Evolutionary conservation across 2,329 filamentous ascomycete species (phyloP), one percentile per base, ranked within the genome.

Genomic region (Cladosporium sp.): DNA sequence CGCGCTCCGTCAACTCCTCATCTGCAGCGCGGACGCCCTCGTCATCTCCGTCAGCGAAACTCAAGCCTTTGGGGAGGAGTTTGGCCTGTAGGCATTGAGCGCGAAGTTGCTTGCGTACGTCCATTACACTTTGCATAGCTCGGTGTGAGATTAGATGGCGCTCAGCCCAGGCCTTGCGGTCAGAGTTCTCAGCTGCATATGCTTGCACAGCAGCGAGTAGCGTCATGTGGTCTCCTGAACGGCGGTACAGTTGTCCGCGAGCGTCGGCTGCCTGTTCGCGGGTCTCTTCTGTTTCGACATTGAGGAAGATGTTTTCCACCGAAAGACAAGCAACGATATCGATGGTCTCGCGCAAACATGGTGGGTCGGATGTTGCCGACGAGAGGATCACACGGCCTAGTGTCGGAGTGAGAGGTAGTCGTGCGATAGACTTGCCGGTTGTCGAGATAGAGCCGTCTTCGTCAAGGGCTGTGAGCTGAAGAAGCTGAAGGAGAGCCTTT

Each of bases 311-410:
- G 70, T 85, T 87, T 72, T 89, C 87, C 0, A 88, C 86, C 67
- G 84, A 87, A n/a, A 89, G 80, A 53, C 84, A 85, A 0, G 87
- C 85, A 59, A 89, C 91, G 64, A 97, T 89, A 73, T 98, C 95
- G 68, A 99, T 94, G 4, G 88, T 89, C 70, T 97, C 92, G 0
- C 89, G 78, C 1, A 97, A 80, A 71, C 93, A 96, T 70, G 91
- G 87, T 58, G 85, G 86, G 50, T 89, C 86, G 0, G 89, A 85
- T 7, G 86, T 85, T 0, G 89, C 87, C 0, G 93, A 91, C 50
- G 92, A 91, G 21, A 99, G 82, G 0, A 99, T 82, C 1, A 97
- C 92, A 1, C 93, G 87, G 0, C 90, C 93, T 10, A 96, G 86
- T 0, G 90, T 86, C 0, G 92, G 92, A 0, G 92, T 89, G 1